Conservation (phyloP, 495 filamentous ascomycete species). For the Beverwykella pulmonaria region DNA sequence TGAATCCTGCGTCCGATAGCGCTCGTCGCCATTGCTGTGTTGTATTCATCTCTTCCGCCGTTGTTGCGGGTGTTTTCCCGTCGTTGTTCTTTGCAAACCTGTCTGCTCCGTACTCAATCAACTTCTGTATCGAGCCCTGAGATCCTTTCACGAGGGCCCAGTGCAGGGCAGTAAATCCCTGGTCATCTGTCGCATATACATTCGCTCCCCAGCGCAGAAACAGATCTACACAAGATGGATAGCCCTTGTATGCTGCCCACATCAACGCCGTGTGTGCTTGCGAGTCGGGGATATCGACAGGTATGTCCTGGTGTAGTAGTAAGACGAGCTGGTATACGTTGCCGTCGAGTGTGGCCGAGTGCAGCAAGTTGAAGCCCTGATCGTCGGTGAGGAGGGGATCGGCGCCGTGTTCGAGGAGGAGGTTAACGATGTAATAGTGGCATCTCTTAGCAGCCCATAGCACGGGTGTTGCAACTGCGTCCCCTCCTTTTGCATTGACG, state of each 20-base stretch:
- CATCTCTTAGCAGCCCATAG: constrained; percentile 97
- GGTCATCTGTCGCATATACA: constrained; percentile 85
- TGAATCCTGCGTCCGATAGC: constrained; percentile 81
- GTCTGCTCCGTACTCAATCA: constrained; percentile 93
- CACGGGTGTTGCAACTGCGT: constrained; percentile 87
- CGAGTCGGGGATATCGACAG: constrained; percentile 84
- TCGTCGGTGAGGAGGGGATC: constrained; percentile 86
- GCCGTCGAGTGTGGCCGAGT: constrained; percentile 95
- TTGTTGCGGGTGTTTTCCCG: constrained; percentile 81
- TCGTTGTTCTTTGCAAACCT: constrained; percentile 82
- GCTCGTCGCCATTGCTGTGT: constrained; percentile 79
- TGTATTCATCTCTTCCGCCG: constrained; percentile 88
- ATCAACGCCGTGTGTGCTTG: constrained; percentile 91
- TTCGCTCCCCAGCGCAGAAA: constrained; percentile 95
- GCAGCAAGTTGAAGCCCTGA: constrained; percentile 95
- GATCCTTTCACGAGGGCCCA: constrained; percentile 96
- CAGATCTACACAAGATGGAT: constrained; percentile 84
- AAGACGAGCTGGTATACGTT: constrained; percentile 92
- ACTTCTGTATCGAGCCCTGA: constrained; percentile 79
- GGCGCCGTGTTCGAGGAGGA: constrained; percentile 83
- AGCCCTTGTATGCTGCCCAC: constrained; percentile 99
- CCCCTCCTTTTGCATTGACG: constrained; percentile 92
- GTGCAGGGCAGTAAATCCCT: constrained; percentile 89
- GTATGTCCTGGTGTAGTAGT: constrained; percentile 86
- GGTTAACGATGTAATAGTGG: constrained; percentile 80